Evolutionary conservation across 306 rosid genomes (phyloP).

Genomic region (Begonia loranthoides): DNA sequence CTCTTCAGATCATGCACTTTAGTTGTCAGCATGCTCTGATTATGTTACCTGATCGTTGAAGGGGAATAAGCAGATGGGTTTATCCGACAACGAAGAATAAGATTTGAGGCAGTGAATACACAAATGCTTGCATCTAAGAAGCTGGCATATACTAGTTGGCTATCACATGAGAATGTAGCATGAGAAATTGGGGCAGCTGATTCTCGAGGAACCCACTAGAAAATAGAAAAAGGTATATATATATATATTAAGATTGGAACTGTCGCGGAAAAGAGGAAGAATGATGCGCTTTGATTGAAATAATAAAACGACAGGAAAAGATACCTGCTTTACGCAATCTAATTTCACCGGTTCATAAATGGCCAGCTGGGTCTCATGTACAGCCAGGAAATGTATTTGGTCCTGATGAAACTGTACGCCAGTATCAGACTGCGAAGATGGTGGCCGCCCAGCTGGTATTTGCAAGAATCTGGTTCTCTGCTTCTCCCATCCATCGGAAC

Average conservation of each 20-base stretch:
- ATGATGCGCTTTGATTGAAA: background rate
- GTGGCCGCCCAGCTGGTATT: constrained; percentile 36
- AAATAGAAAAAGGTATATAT: background rate
- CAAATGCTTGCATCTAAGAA: constrained; percentile 68
- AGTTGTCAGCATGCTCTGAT: no score
- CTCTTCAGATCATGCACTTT: no score
- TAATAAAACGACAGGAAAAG: background rate
- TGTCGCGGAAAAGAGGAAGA: background rate
- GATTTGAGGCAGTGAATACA: constrained; percentile 61
- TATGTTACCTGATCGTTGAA: constrained; percentile 54
- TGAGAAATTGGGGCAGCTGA: constrained; percentile 78
- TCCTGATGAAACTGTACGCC: constrained; percentile 94
- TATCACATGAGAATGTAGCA: constrained; percentile 93
- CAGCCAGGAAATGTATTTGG: constrained; percentile 72
- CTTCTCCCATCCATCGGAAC: constrained; percentile 40
- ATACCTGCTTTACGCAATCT: constrained; percentile 71
- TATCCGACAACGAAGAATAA: constrained; percentile 75
- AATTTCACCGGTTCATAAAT: constrained; percentile 74
- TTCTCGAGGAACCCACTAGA: constrained; percentile 69
- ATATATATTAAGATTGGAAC: constrained; percentile 2
- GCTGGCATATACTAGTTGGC: constrained; percentile 85
- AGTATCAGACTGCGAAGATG: constrained; percentile 56
- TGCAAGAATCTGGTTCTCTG: constrained; percentile 31
- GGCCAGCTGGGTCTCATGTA: constrained; percentile 91
- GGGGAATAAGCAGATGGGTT: constrained; percentile 73